Base-by-base conservation (phyloP, 116 monocot species). In the Dioscorea cayenensis region DNA sequence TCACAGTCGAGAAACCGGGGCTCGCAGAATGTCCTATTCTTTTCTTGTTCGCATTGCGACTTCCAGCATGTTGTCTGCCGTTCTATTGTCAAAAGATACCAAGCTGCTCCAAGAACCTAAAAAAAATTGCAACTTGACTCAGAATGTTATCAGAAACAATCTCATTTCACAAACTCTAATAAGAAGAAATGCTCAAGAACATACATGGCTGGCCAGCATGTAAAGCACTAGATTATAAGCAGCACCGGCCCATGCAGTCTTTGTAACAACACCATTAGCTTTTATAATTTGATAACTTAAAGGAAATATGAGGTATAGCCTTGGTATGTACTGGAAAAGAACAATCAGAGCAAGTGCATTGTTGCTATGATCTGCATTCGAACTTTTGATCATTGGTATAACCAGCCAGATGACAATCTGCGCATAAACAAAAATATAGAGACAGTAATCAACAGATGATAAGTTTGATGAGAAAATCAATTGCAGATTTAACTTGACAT, bases 241-340 rank as follows among this genome's bases (percentile, higher is more conserved):
- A 75, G 94, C 91, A 25, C 94, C 97, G 22, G 83, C 89, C 94
- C 97, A 99, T 65, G 93, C 97, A 29, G 97, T 99, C 78, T 93
- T 93, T 43, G 87, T 87, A 64, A 93, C 90, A 49, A 93, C 94
- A 28, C 97, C 97, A 66, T 84, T 81, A 63, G 94, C 78, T 75
- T 93, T 93, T 28, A 93, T 80, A 61, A 99, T 93, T 77, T 99
- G 78, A 43, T 76, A 76, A 66, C 86, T 89, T 16, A 91, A 78
- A 67, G 94, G 97, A 75, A 99, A 99, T 76, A 99, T 93, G 63
- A 93, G 84, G 82, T 99, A 93, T 36, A 99, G 66, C 75, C 97
- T 90, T 49, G 89, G 87, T 71, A 99, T 65, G 63, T 99, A 99
- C 48, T 99, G 97, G 60, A 90, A 67, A n/a, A 99, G 84, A 75